These are phyloP conservation scores for Aspergillus puulaauensis DNA, from an alignment of 2,329 filamentous ascomycete species.

Conservation along the genomic window DNA sequence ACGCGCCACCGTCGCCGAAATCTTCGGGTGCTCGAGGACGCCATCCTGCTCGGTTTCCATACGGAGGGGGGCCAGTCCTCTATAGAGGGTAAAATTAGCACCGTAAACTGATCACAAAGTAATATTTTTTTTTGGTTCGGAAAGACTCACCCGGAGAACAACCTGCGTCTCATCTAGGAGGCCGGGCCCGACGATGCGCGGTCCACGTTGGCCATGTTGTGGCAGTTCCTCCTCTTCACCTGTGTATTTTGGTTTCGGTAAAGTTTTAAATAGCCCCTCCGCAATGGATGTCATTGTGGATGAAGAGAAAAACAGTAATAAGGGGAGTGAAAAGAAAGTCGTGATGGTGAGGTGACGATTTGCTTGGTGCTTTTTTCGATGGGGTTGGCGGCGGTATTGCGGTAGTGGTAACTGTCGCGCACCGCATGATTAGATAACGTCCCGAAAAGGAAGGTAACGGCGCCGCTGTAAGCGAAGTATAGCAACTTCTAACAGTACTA, in stretches of 20 bases:
- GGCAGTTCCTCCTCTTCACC: constrained; percentile 84
- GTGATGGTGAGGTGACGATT: constrained; percentile 10
- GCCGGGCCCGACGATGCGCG: constrained; percentile 75
- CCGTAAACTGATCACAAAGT: background rate
- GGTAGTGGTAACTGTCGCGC: background rate
- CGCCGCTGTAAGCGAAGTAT: background rate
- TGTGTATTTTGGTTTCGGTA: constrained; percentile 88
- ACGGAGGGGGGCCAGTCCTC: constrained; percentile 80
- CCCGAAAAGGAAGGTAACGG: background rate
- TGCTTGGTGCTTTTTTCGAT: constrained; percentile 16
- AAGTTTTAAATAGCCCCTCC: constrained; percentile 71
- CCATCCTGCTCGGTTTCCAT: constrained; percentile 86
- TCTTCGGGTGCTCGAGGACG: constrained; percentile 84
- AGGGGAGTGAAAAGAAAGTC: constrained; percentile 13
- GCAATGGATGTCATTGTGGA: constrained; percentile 64
- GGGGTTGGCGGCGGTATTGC: constrained; percentile 16
- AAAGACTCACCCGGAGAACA: constrained; percentile 65
- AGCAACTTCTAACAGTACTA: too few species aligned
- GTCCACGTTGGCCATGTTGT: constrained; percentile 69
- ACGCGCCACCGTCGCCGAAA: constrained; percentile 93
- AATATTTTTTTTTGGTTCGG: background rate
- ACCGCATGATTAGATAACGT: constrained; percentile 7
- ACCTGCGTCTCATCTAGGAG: constrained; percentile 84
- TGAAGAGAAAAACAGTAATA: constrained; percentile 15
- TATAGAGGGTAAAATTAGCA: constrained; percentile 31